Evolutionary conservation across 1,284 basidiomycete species (phyloP).

Genomic region (Cryptococcus maquisensis): DNA sequence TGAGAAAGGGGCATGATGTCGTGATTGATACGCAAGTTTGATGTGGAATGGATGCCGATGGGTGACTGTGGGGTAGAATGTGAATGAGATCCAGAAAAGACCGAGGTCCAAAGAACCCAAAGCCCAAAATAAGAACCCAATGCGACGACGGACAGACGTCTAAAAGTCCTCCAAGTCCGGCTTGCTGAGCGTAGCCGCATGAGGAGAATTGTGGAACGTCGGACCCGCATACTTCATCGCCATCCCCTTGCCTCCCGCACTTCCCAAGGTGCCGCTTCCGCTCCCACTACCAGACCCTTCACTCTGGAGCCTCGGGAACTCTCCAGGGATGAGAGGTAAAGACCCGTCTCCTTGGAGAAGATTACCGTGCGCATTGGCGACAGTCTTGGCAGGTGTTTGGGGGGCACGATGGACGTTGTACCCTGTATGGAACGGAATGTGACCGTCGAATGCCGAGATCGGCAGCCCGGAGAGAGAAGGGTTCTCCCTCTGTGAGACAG

Average conservation of each 20-base stretch:
- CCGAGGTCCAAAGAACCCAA: not conserved
- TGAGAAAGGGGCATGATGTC: not conserved
- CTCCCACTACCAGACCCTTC: constrained; percentile 1
- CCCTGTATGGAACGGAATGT: constrained; percentile 33
- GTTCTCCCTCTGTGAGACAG: not conserved
- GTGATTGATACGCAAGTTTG: not conserved
- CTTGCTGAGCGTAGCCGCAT: constrained; percentile 36
- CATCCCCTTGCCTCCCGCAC: not conserved
- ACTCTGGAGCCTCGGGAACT: constrained; percentile 35
- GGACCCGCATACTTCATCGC: constrained; percentile 42
- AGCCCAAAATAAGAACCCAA: not conserved
- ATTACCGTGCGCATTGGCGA: constrained; percentile 10
- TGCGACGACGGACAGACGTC: not conserved
- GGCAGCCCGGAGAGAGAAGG: constrained; percentile 1
- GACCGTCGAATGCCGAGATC: constrained; percentile 29
- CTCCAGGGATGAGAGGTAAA: constrained; percentile 27
- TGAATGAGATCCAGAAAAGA: not conserved
- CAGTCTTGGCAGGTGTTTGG: constrained; percentile 37
- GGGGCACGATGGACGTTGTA: constrained; percentile 42
- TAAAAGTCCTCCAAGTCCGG: constrained; percentile 47
- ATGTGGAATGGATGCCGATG: not conserved
- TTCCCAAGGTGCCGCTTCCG: not conserved
- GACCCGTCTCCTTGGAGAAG: not conserved
- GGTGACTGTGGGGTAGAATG: not conserved
- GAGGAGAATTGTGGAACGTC: constrained; percentile 47